Evolutionary conservation across 192 early-diverging fungal genomes (phyloP).

Genomic region (Entomortierella chlamydospora): DNA sequence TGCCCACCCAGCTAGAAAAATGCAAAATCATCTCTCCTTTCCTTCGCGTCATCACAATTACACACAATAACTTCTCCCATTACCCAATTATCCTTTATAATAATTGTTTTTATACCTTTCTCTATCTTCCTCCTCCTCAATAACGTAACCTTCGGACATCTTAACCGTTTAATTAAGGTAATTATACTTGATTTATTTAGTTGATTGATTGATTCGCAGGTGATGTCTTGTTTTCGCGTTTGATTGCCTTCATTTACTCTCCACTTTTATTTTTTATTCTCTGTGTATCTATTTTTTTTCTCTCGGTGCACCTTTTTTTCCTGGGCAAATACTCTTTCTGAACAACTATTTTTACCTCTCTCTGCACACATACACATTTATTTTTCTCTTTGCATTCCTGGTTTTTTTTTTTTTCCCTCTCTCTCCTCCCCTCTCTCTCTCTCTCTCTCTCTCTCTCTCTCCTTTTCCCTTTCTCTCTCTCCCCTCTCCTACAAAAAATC

Average conservation of each 20-base stretch:
- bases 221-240: conserved; percentile 4
- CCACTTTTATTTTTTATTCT: not conserved
- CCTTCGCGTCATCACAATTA: not conserved
- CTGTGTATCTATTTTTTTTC: not conserved
- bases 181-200: not conserved
- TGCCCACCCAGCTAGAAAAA: too few relatives aligned
- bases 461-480: not conserved
- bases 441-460: not conserved
- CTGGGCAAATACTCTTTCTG: too few relatives aligned
- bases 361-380: not conserved
- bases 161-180: conserved; percentile 2
- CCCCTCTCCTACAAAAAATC: too few relatives aligned
- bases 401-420: not conserved
- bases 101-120: not conserved
- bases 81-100: not conserved
- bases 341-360: too few relatives aligned
- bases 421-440: not conserved
- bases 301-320: too few relatives aligned
- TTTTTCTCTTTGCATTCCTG: not conserved
- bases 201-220: conserved; percentile 4
- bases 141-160: not conserved
- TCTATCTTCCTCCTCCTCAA: conserved; percentile 3
- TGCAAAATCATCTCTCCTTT: too few relatives aligned
- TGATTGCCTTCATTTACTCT: not conserved
- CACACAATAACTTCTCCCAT: not conserved